These are phyloP conservation scores for Pichia sporocuriosa DNA, from an alignment of 805 yeast genomes.

Conservation along the genomic window DNA sequence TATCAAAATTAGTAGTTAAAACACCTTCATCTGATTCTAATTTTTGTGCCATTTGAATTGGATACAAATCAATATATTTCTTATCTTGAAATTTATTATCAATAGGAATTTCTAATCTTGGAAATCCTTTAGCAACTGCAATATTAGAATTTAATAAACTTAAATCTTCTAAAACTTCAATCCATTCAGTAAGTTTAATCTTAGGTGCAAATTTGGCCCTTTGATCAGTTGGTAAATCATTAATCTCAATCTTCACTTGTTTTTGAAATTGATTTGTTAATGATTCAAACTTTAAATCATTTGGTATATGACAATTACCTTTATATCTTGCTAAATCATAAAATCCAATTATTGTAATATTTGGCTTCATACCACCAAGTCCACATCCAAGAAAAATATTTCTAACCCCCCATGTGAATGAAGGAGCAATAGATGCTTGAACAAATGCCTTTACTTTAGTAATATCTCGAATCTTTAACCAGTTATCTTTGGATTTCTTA, in stretches of 20 bases:
- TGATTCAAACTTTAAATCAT: conserved; percentile 22
- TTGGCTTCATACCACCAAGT: conserved; percentile 97
- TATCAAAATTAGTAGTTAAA: conserved; percentile 86
- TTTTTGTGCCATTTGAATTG: conserved; percentile 92
- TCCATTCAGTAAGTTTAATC: conserved; percentile 78
- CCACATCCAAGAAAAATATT: conserved; percentile 91
- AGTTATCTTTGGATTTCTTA: conserved; percentile 65
- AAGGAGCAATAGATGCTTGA: conserved; percentile 83
- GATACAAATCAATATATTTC: conserved; percentile 79
- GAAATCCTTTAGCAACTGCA: conserved; percentile 89
- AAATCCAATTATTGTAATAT: conserved; percentile 87
- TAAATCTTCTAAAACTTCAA: conserved; percentile 83
- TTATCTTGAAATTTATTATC: conserved; percentile 24
- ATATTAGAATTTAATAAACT: conserved; percentile 84
- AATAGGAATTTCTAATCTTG: conserved; percentile 56
- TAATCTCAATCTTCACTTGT: conserved; percentile 21
- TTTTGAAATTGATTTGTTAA: conserved; percentile 16
- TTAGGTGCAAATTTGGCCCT: conserved; percentile 62
- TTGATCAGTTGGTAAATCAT: conserved; percentile 49
- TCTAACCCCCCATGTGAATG: conserved; percentile 90
- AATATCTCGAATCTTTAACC: conserved; percentile 77
- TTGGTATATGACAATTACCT: conserved; percentile 15
- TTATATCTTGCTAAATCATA: conserved; percentile 47
- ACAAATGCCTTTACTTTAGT: conserved; percentile 86
- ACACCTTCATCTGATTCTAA: conserved; percentile 53